Conservation (phyloP, 2,329 filamentous ascomycete genomes). For the Beauveria asiatica region DNA sequence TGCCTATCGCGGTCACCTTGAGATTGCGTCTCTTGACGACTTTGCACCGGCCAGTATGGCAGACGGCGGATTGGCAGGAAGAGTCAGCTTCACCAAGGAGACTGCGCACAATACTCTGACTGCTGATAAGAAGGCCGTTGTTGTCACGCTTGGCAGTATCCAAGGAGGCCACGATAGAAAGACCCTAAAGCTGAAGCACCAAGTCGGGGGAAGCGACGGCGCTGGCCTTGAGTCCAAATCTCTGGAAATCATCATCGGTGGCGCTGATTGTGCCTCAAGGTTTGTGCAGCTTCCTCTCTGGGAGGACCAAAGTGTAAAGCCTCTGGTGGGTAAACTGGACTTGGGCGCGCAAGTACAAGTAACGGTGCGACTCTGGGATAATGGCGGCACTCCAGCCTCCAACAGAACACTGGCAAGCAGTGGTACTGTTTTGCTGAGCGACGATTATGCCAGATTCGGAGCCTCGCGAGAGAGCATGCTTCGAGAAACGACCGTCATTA, state of each 20-base stretch:
- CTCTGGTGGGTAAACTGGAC: slow-evolving; percentile 17
- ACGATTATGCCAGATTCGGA: slow-evolving; percentile 19
- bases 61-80: background rate
- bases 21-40: slow-evolving; percentile 16
- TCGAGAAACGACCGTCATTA: slow-evolving; percentile 23
- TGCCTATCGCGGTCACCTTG: slow-evolving; percentile 24
- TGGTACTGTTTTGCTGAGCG: slow-evolving; percentile 21
- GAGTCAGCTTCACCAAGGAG: background rate
- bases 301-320: slow-evolving; percentile 17
- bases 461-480: slow-evolving; percentile 23
- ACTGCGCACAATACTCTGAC: background rate
- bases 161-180: slow-evolving; percentile 11
- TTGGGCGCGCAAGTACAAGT: slow-evolving; percentile 12
- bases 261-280: background rate
- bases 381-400: background rate
- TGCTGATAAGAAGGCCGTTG: slow-evolving; percentile 2
- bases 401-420: slow-evolving; percentile 16
- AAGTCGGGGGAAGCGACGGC: too few species aligned
- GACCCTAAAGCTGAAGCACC: background rate
- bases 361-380: slow-evolving; percentile 16
- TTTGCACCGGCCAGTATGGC: background rate
- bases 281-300: slow-evolving; percentile 18
- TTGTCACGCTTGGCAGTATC: slow-evolving; percentile 12
- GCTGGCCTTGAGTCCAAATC: background rate
- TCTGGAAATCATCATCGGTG: slow-evolving; percentile 12